A percentile compares a stretch with the other conserved stretches of the same genome.
Evolutionary conservation across 2,329 filamentous ascomycete species (phyloP).

Genomic region (Aspergillus sp.): DNA sequence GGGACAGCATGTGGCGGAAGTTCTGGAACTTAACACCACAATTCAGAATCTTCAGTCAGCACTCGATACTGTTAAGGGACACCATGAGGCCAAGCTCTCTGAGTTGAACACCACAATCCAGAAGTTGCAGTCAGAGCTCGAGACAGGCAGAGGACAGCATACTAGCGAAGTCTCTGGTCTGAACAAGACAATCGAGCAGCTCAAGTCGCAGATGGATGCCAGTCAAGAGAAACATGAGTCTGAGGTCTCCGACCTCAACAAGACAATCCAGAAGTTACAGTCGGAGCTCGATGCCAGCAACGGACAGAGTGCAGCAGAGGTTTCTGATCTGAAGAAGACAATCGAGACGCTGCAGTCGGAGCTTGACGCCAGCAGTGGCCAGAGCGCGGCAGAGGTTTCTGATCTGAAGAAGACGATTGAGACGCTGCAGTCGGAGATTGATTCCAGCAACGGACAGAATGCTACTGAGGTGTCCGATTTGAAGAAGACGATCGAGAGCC

Average conservation of each 20-base stretch:
- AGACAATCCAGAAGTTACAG: constrained; percentile 60
- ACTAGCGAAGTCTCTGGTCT: constrained; percentile 62
- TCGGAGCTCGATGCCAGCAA: constrained; percentile 34
- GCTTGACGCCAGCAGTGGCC: constrained; percentile 34
- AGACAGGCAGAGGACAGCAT: constrained; percentile 49
- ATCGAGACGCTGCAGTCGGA: constrained; percentile 58
- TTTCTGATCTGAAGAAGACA: constrained; percentile 60
- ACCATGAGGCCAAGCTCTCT: constrained; percentile 59
- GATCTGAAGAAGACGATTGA: constrained; percentile 62
- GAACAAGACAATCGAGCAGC: constrained; percentile 26
- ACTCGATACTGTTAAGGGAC: constrained; percentile 34
- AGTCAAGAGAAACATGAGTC: constrained; percentile 54
- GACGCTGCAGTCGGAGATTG: constrained; percentile 53
- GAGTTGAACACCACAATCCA: constrained; percentile 62
- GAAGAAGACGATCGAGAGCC: constrained; percentile 44
- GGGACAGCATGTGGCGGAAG: constrained; percentile 61
- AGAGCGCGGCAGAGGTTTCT: constrained; percentile 59
- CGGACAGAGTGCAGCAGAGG: constrained; percentile 56
- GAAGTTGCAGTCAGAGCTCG: constrained; percentile 52
- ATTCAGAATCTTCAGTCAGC: constrained; percentile 58
- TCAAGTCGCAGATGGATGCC: constrained; percentile 54
- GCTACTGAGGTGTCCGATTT: constrained; percentile 62
- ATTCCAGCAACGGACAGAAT: constrained; percentile 49
- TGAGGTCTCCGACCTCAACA: constrained; percentile 59
- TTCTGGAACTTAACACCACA: constrained; percentile 60